Percentiles rank a stretch among this genome's conserved stretches.
Evolutionary conservation across 2,329 filamentous ascomycete species (phyloP).

Genomic region (Ascochyta rabiei): DNA sequence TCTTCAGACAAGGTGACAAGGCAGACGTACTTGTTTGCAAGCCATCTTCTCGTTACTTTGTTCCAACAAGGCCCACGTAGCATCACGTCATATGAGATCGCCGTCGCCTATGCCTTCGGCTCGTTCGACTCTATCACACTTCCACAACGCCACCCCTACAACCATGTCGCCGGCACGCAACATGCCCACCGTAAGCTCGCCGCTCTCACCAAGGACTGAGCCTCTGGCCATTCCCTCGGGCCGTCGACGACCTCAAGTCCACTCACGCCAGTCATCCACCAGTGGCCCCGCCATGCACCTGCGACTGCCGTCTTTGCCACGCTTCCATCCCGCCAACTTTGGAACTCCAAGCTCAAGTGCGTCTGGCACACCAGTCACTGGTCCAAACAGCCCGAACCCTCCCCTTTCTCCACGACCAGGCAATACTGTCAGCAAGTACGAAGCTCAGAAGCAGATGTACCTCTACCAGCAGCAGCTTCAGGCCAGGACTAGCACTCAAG

Average conservation of each 20-base stretch:
- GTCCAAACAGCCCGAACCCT: constrained; percentile 49
- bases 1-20: constrained; percentile 6
- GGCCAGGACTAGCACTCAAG: constrained; percentile 37
- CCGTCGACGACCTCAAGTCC: constrained; percentile 40
- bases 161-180: constrained; percentile 40
- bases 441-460: constrained; percentile 57
- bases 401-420: constrained; percentile 51
- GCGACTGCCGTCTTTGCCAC: constrained; percentile 56
- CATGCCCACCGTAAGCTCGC: constrained; percentile 42
- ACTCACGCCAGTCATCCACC: constrained; percentile 43
- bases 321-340: constrained; percentile 61
- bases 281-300: constrained; percentile 47
- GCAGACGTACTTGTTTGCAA: constrained; percentile 5
- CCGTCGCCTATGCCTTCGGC: constrained; percentile 28
- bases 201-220: constrained; percentile 45
- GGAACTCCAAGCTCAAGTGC: constrained; percentile 49
- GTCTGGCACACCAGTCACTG: constrained; percentile 46
- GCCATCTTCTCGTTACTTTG: background rate
- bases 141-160: constrained; percentile 19
- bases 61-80: constrained; percentile 24
- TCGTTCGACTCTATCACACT: constrained; percentile 28
- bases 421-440: constrained; percentile 51
- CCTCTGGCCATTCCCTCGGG: constrained; percentile 45
- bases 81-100: constrained; percentile 38
- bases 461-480: constrained; percentile 55